Percentiles rank a stretch among this genome's conserved stretches.
Evolutionary conservation across 768 basidiomycete genomes (phyloP).

Genomic region (Tylopilus cervinicoccineus): DNA sequence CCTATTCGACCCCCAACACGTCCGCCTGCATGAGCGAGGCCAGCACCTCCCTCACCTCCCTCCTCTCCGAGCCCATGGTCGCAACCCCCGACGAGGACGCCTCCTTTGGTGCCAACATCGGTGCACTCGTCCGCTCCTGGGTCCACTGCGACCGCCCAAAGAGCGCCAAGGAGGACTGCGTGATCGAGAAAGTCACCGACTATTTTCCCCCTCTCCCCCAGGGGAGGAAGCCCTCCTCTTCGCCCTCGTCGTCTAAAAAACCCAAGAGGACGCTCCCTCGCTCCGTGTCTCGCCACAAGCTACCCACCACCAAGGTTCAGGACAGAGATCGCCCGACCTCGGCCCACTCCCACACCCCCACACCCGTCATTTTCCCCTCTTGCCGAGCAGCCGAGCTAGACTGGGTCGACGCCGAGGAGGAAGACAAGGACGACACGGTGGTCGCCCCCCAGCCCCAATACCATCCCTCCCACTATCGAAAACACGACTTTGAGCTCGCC

Average conservation of each 20-base stretch:
- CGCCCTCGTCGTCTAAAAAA: conserved; percentile 17
- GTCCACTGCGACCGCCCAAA: conserved; percentile 24
- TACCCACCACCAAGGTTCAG: conserved; percentile 5
- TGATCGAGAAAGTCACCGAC: conserved; percentile 29
- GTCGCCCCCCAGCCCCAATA: conserved; percentile 21
- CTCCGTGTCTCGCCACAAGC: conserved; percentile 12
- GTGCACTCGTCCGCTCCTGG: conserved; percentile 33
- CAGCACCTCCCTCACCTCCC: conserved; percentile 52
- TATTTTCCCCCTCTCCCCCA: conserved; percentile 25
- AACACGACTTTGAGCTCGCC: conserved; percentile 7
- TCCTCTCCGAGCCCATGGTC: conserved; percentile 39
- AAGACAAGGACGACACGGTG: conserved; percentile 15
- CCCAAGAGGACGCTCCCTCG: conserved; percentile 11
- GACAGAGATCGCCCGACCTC: conserved; percentile 20
- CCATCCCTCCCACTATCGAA: conserved; percentile 12
- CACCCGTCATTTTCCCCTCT: conserved; percentile 31
- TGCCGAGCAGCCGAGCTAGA: conserved; percentile 27
- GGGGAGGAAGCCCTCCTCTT: conserved; percentile 12
- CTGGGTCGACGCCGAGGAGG: conserved; percentile 27
- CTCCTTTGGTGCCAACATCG: conserved; percentile 45
- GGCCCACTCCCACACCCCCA: conserved; percentile 27
- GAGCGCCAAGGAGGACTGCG: conserved; percentile 25
- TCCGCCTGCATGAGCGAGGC: conserved; percentile 34
- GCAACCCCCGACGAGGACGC: conserved; percentile 38
- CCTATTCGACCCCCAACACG: conserved; percentile 33